Percentiles rank a stretch among this genome's conserved stretches.
Conservation (phyloP, 257 asterid species). For the Solanum chilense region DNA sequence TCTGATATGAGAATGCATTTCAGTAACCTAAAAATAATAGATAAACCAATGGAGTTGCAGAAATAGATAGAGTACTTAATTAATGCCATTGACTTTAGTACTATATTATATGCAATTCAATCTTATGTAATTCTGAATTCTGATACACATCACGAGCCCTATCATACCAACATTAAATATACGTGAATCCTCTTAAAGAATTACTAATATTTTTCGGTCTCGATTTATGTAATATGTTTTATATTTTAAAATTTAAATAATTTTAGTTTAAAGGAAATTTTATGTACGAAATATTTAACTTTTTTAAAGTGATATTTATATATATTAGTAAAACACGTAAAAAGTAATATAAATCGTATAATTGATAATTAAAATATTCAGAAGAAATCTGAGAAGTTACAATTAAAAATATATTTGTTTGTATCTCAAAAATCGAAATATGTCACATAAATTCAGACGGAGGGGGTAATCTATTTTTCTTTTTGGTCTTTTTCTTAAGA, state of each 20-base stretch:
- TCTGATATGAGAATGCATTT: background rate
- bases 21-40: background rate
- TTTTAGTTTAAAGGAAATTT: no score
- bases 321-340: background rate
- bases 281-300: no score
- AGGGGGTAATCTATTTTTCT: background rate
- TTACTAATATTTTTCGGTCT: no score
- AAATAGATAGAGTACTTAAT: background rate
- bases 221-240: no score
- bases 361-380: background rate
- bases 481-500: background rate
- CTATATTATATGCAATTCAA: background rate
- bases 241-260: no score
- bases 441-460: background rate
- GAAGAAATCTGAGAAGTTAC: background rate
- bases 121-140: background rate
- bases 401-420: no score
- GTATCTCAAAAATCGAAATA: no score
- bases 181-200: background rate
- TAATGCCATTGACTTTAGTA: background rate
- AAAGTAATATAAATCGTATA: no score
- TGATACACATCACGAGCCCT: background rate
- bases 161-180: background rate
- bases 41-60: background rate
- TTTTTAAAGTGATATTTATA: no score